Base-by-base conservation (phyloP, 352 stramenopile genomes). In the Pythium plurisporium region DNA sequence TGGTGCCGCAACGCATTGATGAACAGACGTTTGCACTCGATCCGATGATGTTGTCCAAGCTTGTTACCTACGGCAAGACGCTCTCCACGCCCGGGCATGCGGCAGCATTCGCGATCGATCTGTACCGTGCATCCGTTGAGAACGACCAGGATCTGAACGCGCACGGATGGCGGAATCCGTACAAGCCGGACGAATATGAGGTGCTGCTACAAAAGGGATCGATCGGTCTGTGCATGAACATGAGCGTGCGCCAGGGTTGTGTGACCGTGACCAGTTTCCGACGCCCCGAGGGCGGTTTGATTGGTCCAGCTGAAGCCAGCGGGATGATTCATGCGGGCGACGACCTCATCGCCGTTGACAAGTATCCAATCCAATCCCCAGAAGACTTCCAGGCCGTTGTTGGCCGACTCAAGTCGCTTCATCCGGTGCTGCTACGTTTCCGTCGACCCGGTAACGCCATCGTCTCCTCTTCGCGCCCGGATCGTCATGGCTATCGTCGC, bases 211-310 rank as follows among this genome's bases (percentile, higher is more conserved):
- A 93, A 65, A 95, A 95, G 58, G 86, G 86, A 47, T 88, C 76
- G 11, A 89, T 92, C 40, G 86, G 86, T 3, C 69, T 95, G 27
- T 95, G 86, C 60, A 95, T 95, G 86, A 95, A 95, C 64, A 95
- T 95, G 86, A 93, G 83, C 55, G 81, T 95, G 53, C 79, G 85
- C 12, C 64, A 82, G 53, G 82, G 83, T 10, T 89, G 80, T 8
- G 82, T 95, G 37, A 85, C 74, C 0, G 83, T 95, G 25, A 91
- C 84, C 25, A 90, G 85, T 37, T 95, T 95, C 53, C 79, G 85
- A 5, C 82, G 84, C 4, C 85, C 85, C 4, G 78, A 89, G n/a
- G 62, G 71, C 12, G 69, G 69, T 20, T 73, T 93, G 55, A 82
- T 95, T 27, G 85, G 85, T 26, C 85, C 85, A 17, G 85, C 82